Base-by-base conservation (phyloP, 306 rosid genomes). In the Prunus mongolica region DNA sequence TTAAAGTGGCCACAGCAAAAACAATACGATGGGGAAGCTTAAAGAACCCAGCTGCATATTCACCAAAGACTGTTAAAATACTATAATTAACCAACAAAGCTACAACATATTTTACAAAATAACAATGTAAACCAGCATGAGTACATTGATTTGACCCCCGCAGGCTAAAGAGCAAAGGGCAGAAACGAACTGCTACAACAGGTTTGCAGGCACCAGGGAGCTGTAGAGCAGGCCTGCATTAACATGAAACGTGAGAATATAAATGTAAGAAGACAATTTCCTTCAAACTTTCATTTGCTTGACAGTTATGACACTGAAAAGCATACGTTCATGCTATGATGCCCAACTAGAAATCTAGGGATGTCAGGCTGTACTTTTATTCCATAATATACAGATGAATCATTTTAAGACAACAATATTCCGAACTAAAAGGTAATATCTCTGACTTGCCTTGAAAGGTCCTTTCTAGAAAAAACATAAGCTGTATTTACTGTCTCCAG, bases 131-230 rank as follows among this genome's bases (percentile, higher is more conserved):
- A 51, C 11, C 66, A 73, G 41, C 52, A 79, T 61, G 73, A 24
- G 34, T 89, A 90, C 99, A 88, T 86, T 89, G 80, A 74, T 80
- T 80, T 49, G 86, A 80, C 82, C 90, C 97, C 61, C 84, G 87
- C 60, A 90, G 96, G 38, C 77, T 88, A 45, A 95, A 95, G 55
- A 69, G 57, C 64, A 88, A 66, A 16, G 97, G 97, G 78, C 96
- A 90, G 80, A 95, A 90, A 45, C 97, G 89, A 71, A 92, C 96
- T 67, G 91, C 97, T 66, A 92, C 89, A 71, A 95, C 85, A 72
- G 97, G 88, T 87, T 95, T 92, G 82, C 79, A 86, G 79, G 96
- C 93, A 82, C 96, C 71, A 32, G 99, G 99, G 79, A 95, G 96
- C 81, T 88, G 97, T 79, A 92, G 65, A 67, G 97, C 91, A 75